Evolutionary conservation across 768 basidiomycete species (phyloP).

Genomic region (Kwoniella dendrophila): DNA sequence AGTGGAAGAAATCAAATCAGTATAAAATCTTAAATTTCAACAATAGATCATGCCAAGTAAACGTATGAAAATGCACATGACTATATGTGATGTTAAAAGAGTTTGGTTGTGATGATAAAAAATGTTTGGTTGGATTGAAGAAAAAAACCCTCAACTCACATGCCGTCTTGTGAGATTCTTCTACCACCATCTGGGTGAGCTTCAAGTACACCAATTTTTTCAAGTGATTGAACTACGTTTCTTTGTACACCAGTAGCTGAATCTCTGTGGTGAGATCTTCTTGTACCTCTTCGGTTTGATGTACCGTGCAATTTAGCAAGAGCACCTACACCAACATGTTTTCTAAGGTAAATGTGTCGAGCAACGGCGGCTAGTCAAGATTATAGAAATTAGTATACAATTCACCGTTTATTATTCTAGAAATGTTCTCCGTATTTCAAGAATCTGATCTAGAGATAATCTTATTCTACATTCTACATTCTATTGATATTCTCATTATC

Average conservation of each 20-base stretch:
- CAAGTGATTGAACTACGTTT: conserved; percentile 92
- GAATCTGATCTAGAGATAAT: no score
- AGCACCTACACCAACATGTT: conserved; percentile 86
- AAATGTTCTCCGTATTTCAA: no score
- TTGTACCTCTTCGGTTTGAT: conserved; percentile 91
- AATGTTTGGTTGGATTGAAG: not conserved
- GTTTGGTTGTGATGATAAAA: not conserved
- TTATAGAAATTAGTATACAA: no score
- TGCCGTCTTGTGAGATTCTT: conserved; percentile 94
- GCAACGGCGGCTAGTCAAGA: conserved; percentile 76
- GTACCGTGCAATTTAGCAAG: conserved; percentile 91
- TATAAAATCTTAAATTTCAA: not conserved
- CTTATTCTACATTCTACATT: no score
- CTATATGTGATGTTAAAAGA: not conserved
- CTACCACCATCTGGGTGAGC: conserved; percentile 90
- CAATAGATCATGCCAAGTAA: not conserved
- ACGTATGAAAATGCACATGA: not conserved
- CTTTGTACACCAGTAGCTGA: conserved; percentile 87
- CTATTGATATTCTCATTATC: no score
- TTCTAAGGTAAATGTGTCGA: conserved; percentile 99
- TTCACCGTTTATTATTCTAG: no score
- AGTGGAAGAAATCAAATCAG: not conserved
- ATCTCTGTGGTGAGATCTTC: conserved; percentile 90
- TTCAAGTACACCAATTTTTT: conserved; percentile 98
- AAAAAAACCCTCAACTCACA: conserved; percentile 56